phyloP scores from a whole-genome alignment of 257 asterid species.

The Ilex asprella region DNA sequence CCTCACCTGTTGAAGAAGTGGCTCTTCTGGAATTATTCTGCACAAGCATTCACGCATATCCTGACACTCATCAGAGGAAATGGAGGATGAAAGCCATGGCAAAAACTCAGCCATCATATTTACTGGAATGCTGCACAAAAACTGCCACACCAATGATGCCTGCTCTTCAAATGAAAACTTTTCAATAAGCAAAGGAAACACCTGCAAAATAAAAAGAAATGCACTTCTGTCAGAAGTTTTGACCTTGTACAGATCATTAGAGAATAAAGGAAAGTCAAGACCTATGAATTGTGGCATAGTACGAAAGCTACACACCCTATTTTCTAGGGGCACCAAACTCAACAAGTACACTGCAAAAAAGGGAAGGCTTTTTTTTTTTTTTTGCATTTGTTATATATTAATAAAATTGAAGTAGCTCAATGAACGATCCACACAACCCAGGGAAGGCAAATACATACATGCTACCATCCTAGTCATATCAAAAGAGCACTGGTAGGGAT shows the following conservation, averaged over 20 bases:
- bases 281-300: background rate
- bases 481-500: no score
- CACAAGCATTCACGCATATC: constrained; percentile 89
- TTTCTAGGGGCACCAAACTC: background rate
- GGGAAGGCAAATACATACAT: no score
- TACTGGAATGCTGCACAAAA: constrained; percentile 94
- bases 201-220: constrained; percentile 38
- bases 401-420: no score
- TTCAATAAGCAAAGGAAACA: constrained; percentile 76
- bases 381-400: no score
- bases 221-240: background rate
- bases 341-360: background rate
- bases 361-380: background rate
- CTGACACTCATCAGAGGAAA: constrained; percentile 74
- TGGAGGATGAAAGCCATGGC: constrained; percentile 94
- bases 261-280: background rate
- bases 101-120: constrained; percentile 98
- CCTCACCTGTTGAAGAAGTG: constrained; percentile 83
- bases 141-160: constrained; percentile 95
- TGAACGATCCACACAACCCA: no score
- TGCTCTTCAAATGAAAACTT: constrained; percentile 95
- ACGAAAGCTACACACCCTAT: background rate
- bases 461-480: no score
- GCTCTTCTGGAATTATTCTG: constrained; percentile 76
- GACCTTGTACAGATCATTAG: background rate